Evolutionary conservation across 2,329 filamentous ascomycete genomes (phyloP), one percentile per base, ranked within the genome.

Genomic region (Sclerotinia minor): DNA sequence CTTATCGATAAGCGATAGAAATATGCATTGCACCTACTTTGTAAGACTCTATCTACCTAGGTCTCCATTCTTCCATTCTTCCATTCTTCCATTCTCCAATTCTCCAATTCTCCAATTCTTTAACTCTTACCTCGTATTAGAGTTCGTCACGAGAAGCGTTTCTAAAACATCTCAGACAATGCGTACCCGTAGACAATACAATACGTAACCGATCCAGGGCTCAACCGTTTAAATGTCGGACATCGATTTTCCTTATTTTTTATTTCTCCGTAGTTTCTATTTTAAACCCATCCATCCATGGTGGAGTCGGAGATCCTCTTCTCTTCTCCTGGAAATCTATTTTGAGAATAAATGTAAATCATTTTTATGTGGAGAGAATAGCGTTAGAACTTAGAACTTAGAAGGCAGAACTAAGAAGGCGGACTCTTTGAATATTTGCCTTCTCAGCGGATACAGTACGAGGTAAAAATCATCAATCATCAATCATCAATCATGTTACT

Each of bases 361-460:
- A 32, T 13, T 9, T 19, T 26, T 47, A 21, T 32, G 26, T 47
- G 57, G 29, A 26, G 57, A 44, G 52, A 35, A 19, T 54, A 29
- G 29, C 29, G 29, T 29, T n/a, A n/a, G n/a, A n/a, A n/a, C n/a
- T n/a, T n/a, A n/a, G n/a, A n/a, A n/a, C n/a, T n/a, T n/a, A n/a
- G n/a, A n/a, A n/a, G n/a, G n/a, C n/a, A n/a, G n/a, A n/a, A n/a
- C n/a, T n/a, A n/a, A 29, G 29, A 29, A 29, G 52, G 9, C 38
- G 35, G 13, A 44, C 47, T 24, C 47, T 50, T 50, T 50, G n/a
- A 38, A 38, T 38, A 38, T 38, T 38, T 38, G 35, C 38, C 9
- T 26, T 53, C 19, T 59, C 26, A n/a, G 55, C 45, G 55, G 55
- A 44, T 45, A 59, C 38, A 29, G 55, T 59, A 59, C 55, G 55